Percentiles rank a stretch among this genome's conserved stretches.
Evolutionary conservation across 164 flowering plant species (phyloP).

Genomic region (Chimonanthus praecox): DNA sequence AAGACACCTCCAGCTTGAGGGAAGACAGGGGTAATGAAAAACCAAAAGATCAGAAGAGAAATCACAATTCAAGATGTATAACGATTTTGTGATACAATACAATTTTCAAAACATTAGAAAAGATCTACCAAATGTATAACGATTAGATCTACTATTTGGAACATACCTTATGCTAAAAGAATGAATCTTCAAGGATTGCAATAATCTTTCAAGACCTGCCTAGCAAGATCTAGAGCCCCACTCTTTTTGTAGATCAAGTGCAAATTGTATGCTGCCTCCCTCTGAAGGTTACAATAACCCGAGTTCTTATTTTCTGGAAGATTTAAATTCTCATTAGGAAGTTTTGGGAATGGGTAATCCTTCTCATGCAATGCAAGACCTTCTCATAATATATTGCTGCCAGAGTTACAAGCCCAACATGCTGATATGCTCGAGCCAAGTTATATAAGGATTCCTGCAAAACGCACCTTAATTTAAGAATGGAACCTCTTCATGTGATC

Average conservation of each 20-base stretch:
- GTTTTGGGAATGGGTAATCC: constrained; percentile 69
- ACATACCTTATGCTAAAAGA: background rate
- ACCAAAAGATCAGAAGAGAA: no score
- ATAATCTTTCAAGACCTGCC: constrained; percentile 80
- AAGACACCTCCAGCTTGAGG: no score
- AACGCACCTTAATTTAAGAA: background rate
- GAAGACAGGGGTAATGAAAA: no score
- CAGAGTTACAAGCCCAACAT: constrained; percentile 71
- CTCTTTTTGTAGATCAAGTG: constrained; percentile 84
- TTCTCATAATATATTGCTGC: constrained; percentile 76
- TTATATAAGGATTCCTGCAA: constrained; percentile 80
- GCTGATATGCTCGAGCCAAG: constrained; percentile 87
- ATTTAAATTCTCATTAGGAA: constrained; percentile 42
- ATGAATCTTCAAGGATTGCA: constrained; percentile 42
- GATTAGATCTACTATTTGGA: background rate
- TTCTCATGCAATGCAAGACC: constrained; percentile 54
- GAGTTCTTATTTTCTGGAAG: constrained; percentile 28
- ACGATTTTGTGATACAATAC: no score
- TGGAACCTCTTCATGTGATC: background rate
- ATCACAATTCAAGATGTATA: no score
- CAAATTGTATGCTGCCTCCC: constrained; percentile 88
- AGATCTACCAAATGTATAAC: no score
- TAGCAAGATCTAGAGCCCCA: constrained; percentile 86
- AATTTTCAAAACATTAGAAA: no score
- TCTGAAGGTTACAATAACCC: constrained; percentile 68